These are phyloP conservation scores for Talaromyces sp. DNA, from an alignment of 2,329 filamentous ascomycete species.

Conservation along the genomic window DNA sequence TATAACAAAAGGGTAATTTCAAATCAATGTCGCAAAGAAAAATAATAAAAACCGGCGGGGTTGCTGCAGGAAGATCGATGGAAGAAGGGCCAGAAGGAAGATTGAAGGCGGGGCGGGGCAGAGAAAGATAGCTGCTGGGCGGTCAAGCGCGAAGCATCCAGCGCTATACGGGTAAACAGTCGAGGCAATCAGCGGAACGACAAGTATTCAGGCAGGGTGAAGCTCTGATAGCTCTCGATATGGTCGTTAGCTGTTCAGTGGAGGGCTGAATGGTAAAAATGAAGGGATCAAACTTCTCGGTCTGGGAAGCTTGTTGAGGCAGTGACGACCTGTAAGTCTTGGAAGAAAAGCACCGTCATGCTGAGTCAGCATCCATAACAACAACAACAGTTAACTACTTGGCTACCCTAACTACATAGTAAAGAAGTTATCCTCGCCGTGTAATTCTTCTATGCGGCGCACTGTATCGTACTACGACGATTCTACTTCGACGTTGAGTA, in stretches of 20 bases:
- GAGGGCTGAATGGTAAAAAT: background rate
- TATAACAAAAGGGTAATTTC: constrained; percentile 10
- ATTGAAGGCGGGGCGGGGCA: constrained; percentile 19
- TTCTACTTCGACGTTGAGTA: background rate
- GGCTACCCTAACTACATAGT: too few relatives aligned
- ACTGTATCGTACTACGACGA: background rate
- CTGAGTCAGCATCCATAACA: constrained; percentile 18
- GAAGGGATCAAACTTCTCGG: background rate
- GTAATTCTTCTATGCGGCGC: background rate
- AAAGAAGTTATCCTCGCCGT: background rate
- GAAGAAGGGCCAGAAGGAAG: constrained; percentile 15
- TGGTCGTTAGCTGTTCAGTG: background rate
- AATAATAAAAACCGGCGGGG: constrained; percentile 3
- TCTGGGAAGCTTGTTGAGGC: constrained; percentile 4
- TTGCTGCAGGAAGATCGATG: constrained; percentile 13
- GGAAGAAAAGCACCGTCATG: constrained; percentile 14
- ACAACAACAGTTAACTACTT: background rate
- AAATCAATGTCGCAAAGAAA: constrained; percentile 9
- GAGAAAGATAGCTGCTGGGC: constrained; percentile 16
- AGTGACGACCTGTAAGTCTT: background rate
- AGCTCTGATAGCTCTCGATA: constrained; percentile 1
- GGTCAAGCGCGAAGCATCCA: constrained; percentile 17
- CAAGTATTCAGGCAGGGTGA: background rate
- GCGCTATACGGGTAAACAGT: background rate
- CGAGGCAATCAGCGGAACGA: background rate